Evolutionary conservation across 805 yeast genomes (phyloP).

Genomic region (Jamesozyma spencerorum): DNA sequence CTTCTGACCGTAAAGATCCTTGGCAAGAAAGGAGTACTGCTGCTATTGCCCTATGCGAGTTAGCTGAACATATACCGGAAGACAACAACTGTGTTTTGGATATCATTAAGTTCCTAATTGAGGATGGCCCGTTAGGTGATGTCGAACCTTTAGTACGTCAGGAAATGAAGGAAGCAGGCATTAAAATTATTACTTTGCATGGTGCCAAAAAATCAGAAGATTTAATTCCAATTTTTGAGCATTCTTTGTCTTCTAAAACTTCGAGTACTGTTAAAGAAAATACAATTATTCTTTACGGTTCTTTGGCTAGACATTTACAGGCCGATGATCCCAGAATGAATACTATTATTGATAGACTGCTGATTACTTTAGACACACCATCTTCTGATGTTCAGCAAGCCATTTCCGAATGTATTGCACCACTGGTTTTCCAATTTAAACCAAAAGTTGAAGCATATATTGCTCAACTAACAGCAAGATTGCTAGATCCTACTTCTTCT

Average conservation of each 20-base stretch:
- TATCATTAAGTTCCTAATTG: constrained; percentile 55
- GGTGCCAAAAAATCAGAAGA: constrained; percentile 63
- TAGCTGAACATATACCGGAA: constrained; percentile 39
- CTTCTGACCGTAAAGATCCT: constrained; percentile 54
- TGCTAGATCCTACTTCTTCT: constrained; percentile 38
- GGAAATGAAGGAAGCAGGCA: constrained; percentile 85
- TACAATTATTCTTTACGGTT: constrained; percentile 80
- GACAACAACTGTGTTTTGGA: constrained; percentile 36
- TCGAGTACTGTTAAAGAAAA: constrained; percentile 57
- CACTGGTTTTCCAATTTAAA: constrained; percentile 56
- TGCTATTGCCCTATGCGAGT: constrained; percentile 54
- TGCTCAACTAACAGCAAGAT: constrained; percentile 47
- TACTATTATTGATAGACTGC: constrained; percentile 55
- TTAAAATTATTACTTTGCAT: constrained; percentile 53
- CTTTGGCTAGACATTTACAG: constrained; percentile 76
- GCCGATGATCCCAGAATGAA: constrained; percentile 56
- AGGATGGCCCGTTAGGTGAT: constrained; percentile 65
- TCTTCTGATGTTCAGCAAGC: constrained; percentile 87
- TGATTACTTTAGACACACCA: constrained; percentile 73
- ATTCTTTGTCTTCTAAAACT: constrained; percentile 34
- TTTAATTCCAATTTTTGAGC: constrained; percentile 75
- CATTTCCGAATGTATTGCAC: constrained; percentile 76
- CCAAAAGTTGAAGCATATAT: constrained; percentile 44
- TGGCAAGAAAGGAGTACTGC: constrained; percentile 84
- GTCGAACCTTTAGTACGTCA: constrained; percentile 61